phyloP scores from a whole-genome alignment of 2,329 filamentous ascomycete genomes.

The Kalmusia sp. region DNA sequence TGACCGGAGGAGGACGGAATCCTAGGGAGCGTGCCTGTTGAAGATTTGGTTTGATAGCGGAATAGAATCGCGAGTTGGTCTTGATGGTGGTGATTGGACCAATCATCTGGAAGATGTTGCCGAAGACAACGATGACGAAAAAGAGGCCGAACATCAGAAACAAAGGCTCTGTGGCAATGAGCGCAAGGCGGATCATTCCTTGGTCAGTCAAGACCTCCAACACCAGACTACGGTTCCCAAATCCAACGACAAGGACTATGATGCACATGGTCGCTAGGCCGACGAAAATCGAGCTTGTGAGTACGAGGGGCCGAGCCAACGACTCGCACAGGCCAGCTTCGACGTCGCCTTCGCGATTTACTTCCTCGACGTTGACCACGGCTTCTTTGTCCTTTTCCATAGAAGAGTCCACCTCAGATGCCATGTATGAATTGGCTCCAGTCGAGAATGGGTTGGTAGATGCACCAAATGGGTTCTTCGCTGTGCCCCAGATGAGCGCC shows the following conservation, averaged over 20 bases:
- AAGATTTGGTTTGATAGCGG: slow-evolving; percentile 57
- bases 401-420: slow-evolving; percentile 19
- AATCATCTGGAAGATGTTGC: slow-evolving; percentile 63
- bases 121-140: slow-evolving; percentile 21
- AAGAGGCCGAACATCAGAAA: slow-evolving; percentile 62
- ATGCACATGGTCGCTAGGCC: slow-evolving; percentile 61
- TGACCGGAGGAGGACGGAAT: slow-evolving; percentile 67
- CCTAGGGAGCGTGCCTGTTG: slow-evolving; percentile 62
- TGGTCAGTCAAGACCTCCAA: slow-evolving; percentile 61
- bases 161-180: slow-evolving; percentile 55
- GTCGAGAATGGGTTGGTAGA: slow-evolving; percentile 43
- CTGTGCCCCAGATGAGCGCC: slow-evolving; percentile 67
- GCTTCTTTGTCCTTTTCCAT: slow-evolving; percentile 22
- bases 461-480: slow-evolving; percentile 53
- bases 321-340: slow-evolving; percentile 44
- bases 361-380: slow-evolving; percentile 37
- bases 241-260: slow-evolving; percentile 60
- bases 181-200: slow-evolving; percentile 60
- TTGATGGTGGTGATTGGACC: slow-evolving; percentile 76
- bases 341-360: slow-evolving; percentile 44
- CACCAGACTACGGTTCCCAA: slow-evolving; percentile 62
- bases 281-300: slow-evolving; percentile 63
- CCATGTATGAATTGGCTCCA: slow-evolving; percentile 39
- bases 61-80: slow-evolving; percentile 81
- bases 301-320: slow-evolving; percentile 53